Evolutionary conservation across 495 filamentous ascomycete species (phyloP).

Genomic region (Aspergillus affinis): DNA sequence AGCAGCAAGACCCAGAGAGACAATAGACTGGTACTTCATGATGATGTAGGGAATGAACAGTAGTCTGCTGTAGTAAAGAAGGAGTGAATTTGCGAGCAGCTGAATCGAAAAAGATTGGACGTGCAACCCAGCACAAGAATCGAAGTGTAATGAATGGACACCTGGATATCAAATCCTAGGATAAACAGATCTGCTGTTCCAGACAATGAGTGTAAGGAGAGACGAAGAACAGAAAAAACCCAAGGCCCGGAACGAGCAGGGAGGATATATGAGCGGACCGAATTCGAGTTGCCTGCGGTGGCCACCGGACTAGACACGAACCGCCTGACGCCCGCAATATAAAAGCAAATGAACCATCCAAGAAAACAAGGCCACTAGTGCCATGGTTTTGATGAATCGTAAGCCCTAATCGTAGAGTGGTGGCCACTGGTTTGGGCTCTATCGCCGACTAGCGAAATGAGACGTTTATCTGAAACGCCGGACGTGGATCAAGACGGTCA

Average conservation of each 20-base stretch:
- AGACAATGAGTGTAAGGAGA: conserved; percentile 17
- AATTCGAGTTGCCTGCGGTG: conserved; percentile 1
- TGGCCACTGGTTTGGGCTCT: conserved; percentile 11
- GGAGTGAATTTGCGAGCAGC: conserved; percentile 7
- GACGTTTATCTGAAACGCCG: conserved; percentile 33
- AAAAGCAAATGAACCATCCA: conserved; percentile 19
- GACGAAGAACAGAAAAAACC: conserved; percentile 9
- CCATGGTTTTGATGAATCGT: conserved; percentile 13
- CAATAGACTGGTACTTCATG: conserved; percentile 38
- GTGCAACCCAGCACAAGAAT: conserved; percentile 22
- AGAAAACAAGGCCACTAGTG: conserved; percentile 7
- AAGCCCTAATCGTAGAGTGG: conserved; percentile 1
- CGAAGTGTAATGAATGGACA: conserved; percentile 33
- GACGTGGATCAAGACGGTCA: conserved; percentile 24
- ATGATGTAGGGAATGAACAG: conserved; percentile 2
- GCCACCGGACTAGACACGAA: neutral
- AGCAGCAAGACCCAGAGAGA: conserved; percentile 30
- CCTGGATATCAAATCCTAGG: conserved; percentile 34
- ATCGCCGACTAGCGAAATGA: conserved; percentile 26
- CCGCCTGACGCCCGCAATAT: conserved; percentile 16
- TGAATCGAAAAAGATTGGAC: conserved; percentile 24
- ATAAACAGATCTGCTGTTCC: conserved; percentile 25
- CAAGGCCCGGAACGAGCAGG: conserved; percentile 13
- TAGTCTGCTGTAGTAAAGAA: neutral
- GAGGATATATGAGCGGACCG: conserved; percentile 5